Conservation (phyloP, 768 basidiomycete genomes). For the Rhodotorula graminis region DNA sequence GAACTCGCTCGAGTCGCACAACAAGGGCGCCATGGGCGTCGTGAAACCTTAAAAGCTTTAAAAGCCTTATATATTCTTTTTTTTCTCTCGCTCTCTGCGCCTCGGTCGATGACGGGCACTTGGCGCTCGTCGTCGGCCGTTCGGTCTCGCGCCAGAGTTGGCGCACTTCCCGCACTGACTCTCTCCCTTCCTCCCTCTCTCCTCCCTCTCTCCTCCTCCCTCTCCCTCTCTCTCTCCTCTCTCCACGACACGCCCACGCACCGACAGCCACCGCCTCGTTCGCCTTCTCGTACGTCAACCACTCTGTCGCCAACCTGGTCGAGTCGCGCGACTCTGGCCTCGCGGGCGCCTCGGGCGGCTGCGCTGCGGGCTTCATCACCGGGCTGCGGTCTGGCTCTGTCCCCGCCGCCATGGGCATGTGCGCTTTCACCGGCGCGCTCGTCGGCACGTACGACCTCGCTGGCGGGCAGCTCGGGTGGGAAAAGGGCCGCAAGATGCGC, state of each 20-base stretch:
- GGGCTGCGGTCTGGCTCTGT: conserved; percentile 50
- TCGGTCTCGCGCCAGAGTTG: no score
- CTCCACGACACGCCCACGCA: not conserved
- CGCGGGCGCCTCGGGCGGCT: conserved; percentile 80
- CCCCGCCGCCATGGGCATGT: conserved; percentile 36
- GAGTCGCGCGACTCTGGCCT: conserved; percentile 65
- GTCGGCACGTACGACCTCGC: conserved; percentile 78
- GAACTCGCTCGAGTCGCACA: conserved; percentile 73
- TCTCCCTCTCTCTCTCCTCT: not conserved
- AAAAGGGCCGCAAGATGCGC: conserved; percentile 21
- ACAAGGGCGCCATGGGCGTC: conserved; percentile 76
- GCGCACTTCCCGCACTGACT: no score
- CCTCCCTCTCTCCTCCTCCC: no score
- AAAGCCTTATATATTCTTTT: no score
- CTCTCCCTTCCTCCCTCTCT: no score
- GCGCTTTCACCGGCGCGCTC: conserved; percentile 59
- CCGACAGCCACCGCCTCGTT: conserved; percentile 29
- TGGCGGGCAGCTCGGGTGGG: conserved; percentile 54
- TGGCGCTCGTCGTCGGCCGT: not conserved
- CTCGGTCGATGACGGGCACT: no score
- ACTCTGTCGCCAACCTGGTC: conserved; percentile 72
- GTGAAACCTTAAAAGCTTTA: no score
- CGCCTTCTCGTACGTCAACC: conserved; percentile 58
- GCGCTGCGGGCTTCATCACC: conserved; percentile 89
- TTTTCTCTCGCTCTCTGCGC: no score